Evolutionary conservation across 306 rosid species (phyloP).

Genomic region (Pterocarpus macrocarpus): DNA sequence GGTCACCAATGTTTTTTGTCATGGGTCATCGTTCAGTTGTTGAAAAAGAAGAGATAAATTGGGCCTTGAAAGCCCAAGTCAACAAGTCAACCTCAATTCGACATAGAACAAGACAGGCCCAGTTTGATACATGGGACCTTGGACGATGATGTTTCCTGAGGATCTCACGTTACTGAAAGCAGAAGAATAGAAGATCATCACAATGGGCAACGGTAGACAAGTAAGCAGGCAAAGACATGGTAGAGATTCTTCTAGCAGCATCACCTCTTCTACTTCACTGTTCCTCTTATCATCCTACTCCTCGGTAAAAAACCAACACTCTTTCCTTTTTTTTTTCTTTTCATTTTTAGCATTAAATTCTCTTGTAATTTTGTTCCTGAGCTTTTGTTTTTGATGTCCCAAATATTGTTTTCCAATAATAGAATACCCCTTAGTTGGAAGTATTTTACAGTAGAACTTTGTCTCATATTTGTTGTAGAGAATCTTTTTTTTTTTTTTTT

Average conservation of each 20-base stretch:
- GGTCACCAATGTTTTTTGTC: background rate
- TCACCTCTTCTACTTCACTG: conserved; percentile 58
- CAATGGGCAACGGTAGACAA: conserved; percentile 43
- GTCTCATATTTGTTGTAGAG: too few species aligned
- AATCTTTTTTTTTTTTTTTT: too few species aligned
- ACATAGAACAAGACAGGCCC: conserved; percentile 18
- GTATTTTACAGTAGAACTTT: too few species aligned
- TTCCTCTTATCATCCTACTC: conserved; percentile 53
- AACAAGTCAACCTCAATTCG: background rate
- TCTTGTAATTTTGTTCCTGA: conserved; percentile 19
- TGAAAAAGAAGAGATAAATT: background rate
- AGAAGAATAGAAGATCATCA: conserved; percentile 26
- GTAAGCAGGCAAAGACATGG: conserved; percentile 60
- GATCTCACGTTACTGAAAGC: conserved; percentile 28
- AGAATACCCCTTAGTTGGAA: background rate
- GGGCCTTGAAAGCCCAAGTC: conserved; percentile 28
- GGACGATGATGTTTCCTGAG: conserved; percentile 47
- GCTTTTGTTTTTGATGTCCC: background rate
- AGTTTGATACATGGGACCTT: conserved; percentile 24
- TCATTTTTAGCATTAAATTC: background rate
- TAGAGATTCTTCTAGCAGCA: conserved; percentile 60
- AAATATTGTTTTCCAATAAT: background rate
- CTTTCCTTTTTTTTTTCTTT: background rate
- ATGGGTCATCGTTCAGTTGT: background rate
- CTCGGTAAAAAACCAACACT: conserved; percentile 54